phyloP scores from a whole-genome alignment of 2,329 filamentous ascomycete species.

The Fusarium algeriense region DNA sequence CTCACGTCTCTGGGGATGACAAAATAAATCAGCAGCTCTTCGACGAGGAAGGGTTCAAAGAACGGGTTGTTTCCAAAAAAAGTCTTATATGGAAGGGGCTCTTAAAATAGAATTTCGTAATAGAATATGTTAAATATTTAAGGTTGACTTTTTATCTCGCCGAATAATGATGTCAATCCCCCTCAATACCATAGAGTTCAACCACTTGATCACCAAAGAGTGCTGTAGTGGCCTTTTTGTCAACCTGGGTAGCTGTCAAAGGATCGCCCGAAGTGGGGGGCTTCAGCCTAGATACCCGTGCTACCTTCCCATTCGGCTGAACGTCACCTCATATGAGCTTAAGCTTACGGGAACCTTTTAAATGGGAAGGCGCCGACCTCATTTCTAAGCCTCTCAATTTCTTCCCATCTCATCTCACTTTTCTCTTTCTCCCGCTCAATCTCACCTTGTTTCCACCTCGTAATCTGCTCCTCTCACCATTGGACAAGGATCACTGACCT shows the following conservation, averaged over 20 bases:
- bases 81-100: too few relatives aligned
- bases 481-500: constrained; percentile 28
- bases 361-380: constrained; percentile 31
- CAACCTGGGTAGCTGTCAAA: not conserved
- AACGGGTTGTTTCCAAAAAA: too few relatives aligned
- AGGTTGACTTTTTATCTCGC: too few relatives aligned
- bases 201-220: not conserved
- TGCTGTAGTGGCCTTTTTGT: not conserved
- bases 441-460: not conserved
- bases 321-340: constrained; percentile 20
- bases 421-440: not conserved
- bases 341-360: constrained; percentile 23
- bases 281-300: constrained; percentile 33
- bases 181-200: too few relatives aligned
- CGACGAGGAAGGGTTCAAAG: too few relatives aligned
- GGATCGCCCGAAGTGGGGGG: constrained; percentile 26
- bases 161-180: too few relatives aligned
- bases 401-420: not conserved
- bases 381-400: constrained; percentile 8
- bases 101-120: too few relatives aligned
- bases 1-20: not conserved
- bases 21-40: constrained; percentile 17
- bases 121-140: too few relatives aligned
- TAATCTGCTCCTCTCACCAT: constrained; percentile 12
- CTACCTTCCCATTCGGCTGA: constrained; percentile 34